These are phyloP conservation scores for Umbilicaria muhlenbergii DNA, from an alignment of 495 filamentous ascomycete genomes.

Conservation along the genomic window DNA sequence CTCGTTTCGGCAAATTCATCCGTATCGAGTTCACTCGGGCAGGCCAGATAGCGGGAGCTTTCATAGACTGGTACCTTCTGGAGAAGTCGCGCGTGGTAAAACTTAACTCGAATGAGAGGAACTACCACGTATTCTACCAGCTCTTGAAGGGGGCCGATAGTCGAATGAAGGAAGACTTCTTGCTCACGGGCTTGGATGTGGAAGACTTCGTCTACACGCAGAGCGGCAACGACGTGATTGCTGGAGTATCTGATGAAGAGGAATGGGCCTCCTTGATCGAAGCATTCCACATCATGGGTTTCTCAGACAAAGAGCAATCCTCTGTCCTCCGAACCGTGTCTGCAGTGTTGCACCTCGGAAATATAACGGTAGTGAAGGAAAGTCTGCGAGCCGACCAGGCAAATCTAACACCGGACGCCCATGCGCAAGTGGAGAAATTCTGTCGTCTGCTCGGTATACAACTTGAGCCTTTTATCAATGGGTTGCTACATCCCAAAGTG, in stretches of 20 bases:
- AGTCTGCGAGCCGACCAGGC: slow-evolving; percentile 86
- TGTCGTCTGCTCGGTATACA: slow-evolving; percentile 77
- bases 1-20: slow-evolving; percentile 98
- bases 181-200: slow-evolving; percentile 54
- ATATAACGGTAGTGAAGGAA: slow-evolving; percentile 76
- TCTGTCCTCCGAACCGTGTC: slow-evolving; percentile 78
- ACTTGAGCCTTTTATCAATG: slow-evolving; percentile 69
- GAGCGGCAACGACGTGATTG: slow-evolving; percentile 79
- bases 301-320: slow-evolving; percentile 70
- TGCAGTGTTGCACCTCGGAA: slow-evolving; percentile 84
- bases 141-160: slow-evolving; percentile 69
- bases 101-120: slow-evolving; percentile 72
- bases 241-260: slow-evolving; percentile 76
- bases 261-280: slow-evolving; percentile 87
- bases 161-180: slow-evolving; percentile 55
- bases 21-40: slow-evolving; percentile 84
- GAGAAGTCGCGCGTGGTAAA: slow-evolving; percentile 94
- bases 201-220: slow-evolving; percentile 85
- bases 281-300: slow-evolving; percentile 89
- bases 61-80: slow-evolving; percentile 95
- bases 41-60: slow-evolving; percentile 89
- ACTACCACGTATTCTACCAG: slow-evolving; percentile 98
- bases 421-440: slow-evolving; percentile 54
- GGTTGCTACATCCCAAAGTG: slow-evolving; percentile 79
- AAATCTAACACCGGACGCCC: slow-evolving; percentile 54